A percentile compares a stretch with the other conserved stretches of the same genome.
Conservation (phyloP, 305 asterid species). For the Fraxinus latifolia region DNA sequence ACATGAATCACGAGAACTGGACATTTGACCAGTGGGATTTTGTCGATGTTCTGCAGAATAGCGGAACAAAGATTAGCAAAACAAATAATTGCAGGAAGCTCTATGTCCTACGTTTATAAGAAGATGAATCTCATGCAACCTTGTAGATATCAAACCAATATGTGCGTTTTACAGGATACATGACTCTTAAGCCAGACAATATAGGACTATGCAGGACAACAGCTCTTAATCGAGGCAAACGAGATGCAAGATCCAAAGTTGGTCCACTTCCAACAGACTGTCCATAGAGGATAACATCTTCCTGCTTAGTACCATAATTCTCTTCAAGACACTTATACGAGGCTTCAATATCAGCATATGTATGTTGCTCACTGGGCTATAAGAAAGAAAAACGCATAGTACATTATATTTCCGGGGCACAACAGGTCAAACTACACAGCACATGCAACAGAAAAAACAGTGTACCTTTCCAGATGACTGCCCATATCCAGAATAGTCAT, state of each 20-base stretch:
- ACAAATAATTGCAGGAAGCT: not conserved
- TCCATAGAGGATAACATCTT: slow-evolving; percentile 78
- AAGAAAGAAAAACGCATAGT: slow-evolving; percentile 21
- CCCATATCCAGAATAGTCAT: slow-evolving; percentile 95
- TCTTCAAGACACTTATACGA: slow-evolving; percentile 92
- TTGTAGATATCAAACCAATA: slow-evolving; percentile 95
- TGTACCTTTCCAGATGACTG: slow-evolving; percentile 93
- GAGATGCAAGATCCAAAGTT: slow-evolving; percentile 78
- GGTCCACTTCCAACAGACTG: slow-evolving; percentile 98
- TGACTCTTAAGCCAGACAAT: slow-evolving; percentile 83
- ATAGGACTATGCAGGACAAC: slow-evolving; percentile 89
- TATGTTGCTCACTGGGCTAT: slow-evolving; percentile 89
- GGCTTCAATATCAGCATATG: slow-evolving; percentile 92
- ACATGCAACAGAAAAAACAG: not conserved
- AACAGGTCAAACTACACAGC: slow-evolving; percentile 5
- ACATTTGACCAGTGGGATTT: slow-evolving; percentile 75
- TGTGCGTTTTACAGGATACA: slow-evolving; percentile 78
- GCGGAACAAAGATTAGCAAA: slow-evolving; percentile 11
- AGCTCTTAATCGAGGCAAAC: slow-evolving; percentile 71
- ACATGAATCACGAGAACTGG: slow-evolving; percentile 88
- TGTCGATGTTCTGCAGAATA: slow-evolving; percentile 78
- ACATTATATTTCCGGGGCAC: not conserved
- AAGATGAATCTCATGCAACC: slow-evolving; percentile 35
- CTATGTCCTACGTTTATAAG: not conserved
- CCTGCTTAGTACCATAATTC: slow-evolving; percentile 84